A percentile compares a stretch with the other conserved stretches of the same genome.
Conservation (phyloP, 2,329 filamentous ascomycete species). For the Fusarium decemcellulare region DNA sequence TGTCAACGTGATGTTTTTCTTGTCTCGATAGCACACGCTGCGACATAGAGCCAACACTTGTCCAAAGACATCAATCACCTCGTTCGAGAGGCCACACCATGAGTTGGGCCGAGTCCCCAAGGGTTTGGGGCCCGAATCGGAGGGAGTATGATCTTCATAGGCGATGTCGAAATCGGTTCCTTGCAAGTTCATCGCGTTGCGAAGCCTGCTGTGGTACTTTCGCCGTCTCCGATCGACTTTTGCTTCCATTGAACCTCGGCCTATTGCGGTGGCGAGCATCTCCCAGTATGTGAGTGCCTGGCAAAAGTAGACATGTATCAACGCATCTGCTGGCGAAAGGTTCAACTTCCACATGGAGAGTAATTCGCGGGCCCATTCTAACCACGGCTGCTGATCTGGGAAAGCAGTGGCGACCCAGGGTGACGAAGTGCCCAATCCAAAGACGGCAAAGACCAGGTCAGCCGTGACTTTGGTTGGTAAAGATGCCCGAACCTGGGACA, state of each 20-base stretch:
- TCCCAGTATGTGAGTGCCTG: not conserved
- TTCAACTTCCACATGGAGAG: not conserved
- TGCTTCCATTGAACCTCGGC: not conserved
- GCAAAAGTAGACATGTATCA: not conserved
- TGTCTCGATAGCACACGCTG: not conserved
- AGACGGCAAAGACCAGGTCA: not conserved
- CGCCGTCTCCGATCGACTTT: not conserved
- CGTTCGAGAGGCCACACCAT: slow-evolving; percentile 2
- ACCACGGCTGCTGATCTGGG: not conserved
- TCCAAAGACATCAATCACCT: not conserved
- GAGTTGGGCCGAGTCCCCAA: not conserved
- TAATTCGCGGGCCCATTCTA: not conserved
- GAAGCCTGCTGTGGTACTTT: not conserved
- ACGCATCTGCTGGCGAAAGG: not conserved
- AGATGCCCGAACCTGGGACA: not conserved
- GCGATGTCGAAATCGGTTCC: not conserved
- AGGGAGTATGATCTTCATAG: no score
- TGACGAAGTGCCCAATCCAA: not conserved
- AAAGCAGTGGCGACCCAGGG: not conserved
- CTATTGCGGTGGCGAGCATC: not conserved
- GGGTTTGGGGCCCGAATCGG: not conserved
- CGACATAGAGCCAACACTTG: not conserved
- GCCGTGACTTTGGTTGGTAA: not conserved
- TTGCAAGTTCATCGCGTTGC: not conserved
- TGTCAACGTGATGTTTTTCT: not conserved